These are phyloP conservation scores for Yueomyces sp. DNA, from an alignment of 805 yeast species.

Conservation along the genomic window DNA sequence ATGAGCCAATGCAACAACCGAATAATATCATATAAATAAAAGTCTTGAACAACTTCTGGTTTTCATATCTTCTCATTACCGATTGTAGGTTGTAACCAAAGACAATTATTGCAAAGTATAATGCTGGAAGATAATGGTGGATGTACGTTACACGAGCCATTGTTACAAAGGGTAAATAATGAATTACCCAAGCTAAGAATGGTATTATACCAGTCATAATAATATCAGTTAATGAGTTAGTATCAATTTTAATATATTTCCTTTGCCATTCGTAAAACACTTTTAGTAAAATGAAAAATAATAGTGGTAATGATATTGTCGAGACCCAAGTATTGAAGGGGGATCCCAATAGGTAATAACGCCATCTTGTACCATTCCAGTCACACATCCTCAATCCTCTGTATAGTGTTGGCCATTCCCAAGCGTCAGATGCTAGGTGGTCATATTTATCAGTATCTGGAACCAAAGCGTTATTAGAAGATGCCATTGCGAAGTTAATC, in stretches of 20 bases:
- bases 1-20: constrained; percentile 36
- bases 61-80: constrained; percentile 9
- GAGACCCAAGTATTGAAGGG: constrained; percentile 75
- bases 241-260: constrained; percentile 38
- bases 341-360: constrained; percentile 60
- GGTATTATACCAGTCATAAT: constrained; percentile 68
- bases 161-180: constrained; percentile 73
- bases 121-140: constrained; percentile 92
- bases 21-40: constrained; percentile 35
- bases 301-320: constrained; percentile 40
- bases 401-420: constrained; percentile 83
- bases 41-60: constrained; percentile 12
- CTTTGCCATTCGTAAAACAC: constrained; percentile 51
- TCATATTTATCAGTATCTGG: constrained; percentile 71
- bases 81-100: constrained; percentile 24
- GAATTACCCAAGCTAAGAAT: constrained; percentile 81
- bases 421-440: constrained; percentile 55
- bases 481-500: constrained; percentile 76
- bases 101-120: constrained; percentile 82
- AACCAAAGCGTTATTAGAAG: constrained; percentile 68
- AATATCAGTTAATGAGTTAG: constrained; percentile 28
- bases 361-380: constrained; percentile 47
- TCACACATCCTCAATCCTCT: constrained; percentile 66
- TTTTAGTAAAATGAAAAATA: constrained; percentile 30
- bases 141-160: constrained; percentile 97